Percentiles rank a stretch among this genome's conserved stretches.
Conservation (phyloP, 768 basidiomycete genomes). For the Hydnum rufescens region DNA sequence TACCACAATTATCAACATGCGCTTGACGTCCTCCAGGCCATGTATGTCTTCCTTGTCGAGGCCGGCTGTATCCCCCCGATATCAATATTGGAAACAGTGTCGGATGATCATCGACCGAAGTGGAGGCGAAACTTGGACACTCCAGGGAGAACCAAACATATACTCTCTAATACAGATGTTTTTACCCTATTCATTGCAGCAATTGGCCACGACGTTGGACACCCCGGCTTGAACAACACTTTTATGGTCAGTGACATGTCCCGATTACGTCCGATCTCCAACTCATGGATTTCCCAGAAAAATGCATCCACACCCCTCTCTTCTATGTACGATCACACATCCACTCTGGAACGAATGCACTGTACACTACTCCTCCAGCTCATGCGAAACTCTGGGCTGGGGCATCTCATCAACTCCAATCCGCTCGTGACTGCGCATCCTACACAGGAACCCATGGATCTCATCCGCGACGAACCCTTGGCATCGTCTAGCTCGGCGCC, state of each 20-base stretch:
- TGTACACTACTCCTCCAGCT: constrained; percentile 59
- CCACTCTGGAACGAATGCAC: constrained; percentile 85
- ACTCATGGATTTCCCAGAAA: constrained; percentile 32
- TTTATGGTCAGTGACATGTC: constrained; percentile 62
- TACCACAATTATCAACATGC: constrained; percentile 99
- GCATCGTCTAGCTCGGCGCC: too few relatives aligned
- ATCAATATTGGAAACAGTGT: constrained; percentile 34
- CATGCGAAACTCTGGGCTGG: constrained; percentile 64
- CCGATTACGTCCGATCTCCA: neutral
- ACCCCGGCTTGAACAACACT: constrained; percentile 82
- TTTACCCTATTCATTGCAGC: constrained; percentile 78
- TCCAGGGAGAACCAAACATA: constrained; percentile 11
- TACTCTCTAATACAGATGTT: constrained; percentile 42
- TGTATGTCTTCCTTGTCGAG: constrained; percentile 61
- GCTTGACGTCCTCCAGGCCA: constrained; percentile 86
- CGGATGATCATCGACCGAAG: constrained; percentile 14
- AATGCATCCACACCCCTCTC: constrained; percentile 83
- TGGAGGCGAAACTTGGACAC: constrained; percentile 14
- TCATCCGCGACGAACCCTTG: too few relatives aligned
- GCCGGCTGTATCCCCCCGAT: constrained; percentile 70
- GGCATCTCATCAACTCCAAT: constrained; percentile 18
- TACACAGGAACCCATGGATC: constrained; percentile 19
- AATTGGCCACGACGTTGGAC: constrained; percentile 94
- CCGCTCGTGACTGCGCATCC: constrained; percentile 13
- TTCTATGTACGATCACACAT: constrained; percentile 71